Percentiles rank a stretch among this genome's conserved stretches.
phyloP scores from a whole-genome alignment of 2,329 filamentous ascomycete species.

The Cordyceps pruinosa region DNA sequence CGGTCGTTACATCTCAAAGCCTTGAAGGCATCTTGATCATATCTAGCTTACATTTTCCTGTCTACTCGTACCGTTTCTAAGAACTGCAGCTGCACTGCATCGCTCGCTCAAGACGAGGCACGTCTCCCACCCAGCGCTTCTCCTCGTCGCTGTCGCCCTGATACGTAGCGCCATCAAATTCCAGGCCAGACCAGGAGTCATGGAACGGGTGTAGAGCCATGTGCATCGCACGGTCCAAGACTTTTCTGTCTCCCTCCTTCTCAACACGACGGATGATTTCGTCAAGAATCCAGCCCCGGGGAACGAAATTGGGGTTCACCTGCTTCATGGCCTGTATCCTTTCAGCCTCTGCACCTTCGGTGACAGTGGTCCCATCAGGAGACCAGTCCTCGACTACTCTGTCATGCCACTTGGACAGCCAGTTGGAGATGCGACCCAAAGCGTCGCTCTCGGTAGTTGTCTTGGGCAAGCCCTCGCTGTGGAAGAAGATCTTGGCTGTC shows the following conservation, averaged over 20 bases:
- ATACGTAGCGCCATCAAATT: slow-evolving; percentile 42
- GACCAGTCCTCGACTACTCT: slow-evolving; percentile 74
- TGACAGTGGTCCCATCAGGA: slow-evolving; percentile 32
- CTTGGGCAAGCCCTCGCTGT: slow-evolving; percentile 60
- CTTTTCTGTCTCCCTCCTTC: slow-evolving; percentile 71
- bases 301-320: slow-evolving; percentile 90
- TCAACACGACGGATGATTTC: slow-evolving; percentile 88
- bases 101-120: slow-evolving; percentile 67
- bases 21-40: background rate
- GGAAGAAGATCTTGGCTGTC: slow-evolving; percentile 70
- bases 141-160: slow-evolving; percentile 64
- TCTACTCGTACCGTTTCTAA: slow-evolving; percentile 31
- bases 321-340: slow-evolving; percentile 69
- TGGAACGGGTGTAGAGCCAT: slow-evolving; percentile 81
- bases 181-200: slow-evolving; percentile 59
- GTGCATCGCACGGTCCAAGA: slow-evolving; percentile 71
- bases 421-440: slow-evolving; percentile 60
- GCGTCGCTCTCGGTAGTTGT: slow-evolving; percentile 56
- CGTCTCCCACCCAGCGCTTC: slow-evolving; percentile 75
- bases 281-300: slow-evolving; percentile 85
- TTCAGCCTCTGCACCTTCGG: slow-evolving; percentile 46
- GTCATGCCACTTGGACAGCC: slow-evolving; percentile 73
- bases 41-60: background rate
- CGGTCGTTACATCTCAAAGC: slow-evolving; percentile 55
- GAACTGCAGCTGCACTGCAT: slow-evolving; percentile 97